A percentile compares a stretch with the other conserved stretches of the same genome.
These are phyloP conservation scores for Aspergillus asperescens DNA, from an alignment of 495 filamentous ascomycete genomes.

Conservation along the genomic window DNA sequence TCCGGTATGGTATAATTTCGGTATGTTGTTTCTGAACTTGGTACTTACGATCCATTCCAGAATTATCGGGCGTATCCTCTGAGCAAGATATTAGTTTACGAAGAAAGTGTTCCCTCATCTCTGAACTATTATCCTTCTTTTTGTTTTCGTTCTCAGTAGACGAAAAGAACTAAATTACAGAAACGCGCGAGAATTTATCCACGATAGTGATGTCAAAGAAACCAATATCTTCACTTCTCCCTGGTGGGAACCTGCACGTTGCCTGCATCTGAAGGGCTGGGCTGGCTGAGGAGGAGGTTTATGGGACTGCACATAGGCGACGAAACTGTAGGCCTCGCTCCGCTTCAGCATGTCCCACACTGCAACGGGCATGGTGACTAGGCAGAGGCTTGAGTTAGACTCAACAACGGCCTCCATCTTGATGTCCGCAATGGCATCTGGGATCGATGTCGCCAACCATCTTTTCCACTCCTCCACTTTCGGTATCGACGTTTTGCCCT, in stretches of 20 bases:
- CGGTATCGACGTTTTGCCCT: conserved; percentile 2
- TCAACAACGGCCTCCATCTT: conserved; percentile 5
- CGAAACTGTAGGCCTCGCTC: conserved; percentile 3
- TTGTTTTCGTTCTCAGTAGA: no score
- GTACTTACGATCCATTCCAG: no score
- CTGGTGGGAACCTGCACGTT: background rate
- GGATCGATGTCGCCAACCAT: background rate
- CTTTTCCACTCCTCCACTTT: background rate
- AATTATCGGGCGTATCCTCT: no score
- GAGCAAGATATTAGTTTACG: no score
- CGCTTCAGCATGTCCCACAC: conserved; percentile 5
- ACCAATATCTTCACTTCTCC: no score
- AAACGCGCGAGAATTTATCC: no score
- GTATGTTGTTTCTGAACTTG: no score
- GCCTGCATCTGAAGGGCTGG: background rate
- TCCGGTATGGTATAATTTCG: no score
- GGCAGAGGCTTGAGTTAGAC: conserved; percentile 1
- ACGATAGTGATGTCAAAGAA: no score
- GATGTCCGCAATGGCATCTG: conserved; percentile 2
- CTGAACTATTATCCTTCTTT: no score
- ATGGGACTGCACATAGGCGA: conserved; percentile 4
- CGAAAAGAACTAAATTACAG: no score
- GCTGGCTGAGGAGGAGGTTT: background rate
- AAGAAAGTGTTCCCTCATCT: no score
- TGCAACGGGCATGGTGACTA: conserved; percentile 2